phyloP scores from a whole-genome alignment of 1,139 yeast species.

The Eremothecium gossypii region DNA sequence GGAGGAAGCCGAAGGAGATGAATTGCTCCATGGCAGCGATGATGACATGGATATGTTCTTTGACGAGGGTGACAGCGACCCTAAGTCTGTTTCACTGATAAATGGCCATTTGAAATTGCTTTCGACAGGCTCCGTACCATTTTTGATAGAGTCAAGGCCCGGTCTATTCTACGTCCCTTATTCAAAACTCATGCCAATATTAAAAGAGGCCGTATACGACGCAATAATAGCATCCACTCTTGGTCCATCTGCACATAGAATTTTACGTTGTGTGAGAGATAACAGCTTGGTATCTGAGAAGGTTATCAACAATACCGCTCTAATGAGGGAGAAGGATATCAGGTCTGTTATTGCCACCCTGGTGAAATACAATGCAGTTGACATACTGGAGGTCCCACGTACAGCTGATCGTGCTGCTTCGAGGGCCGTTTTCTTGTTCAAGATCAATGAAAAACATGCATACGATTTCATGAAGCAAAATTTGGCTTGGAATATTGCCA shows the following conservation, averaged over 20 bases:
- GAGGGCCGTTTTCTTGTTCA: slow-evolving; percentile 74
- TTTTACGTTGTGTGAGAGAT: slow-evolving; percentile 58
- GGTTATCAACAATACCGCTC: slow-evolving; percentile 62
- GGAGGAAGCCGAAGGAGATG: slow-evolving; percentile 16
- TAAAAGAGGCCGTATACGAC: slow-evolving; percentile 54
- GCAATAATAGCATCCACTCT: slow-evolving; percentile 48
- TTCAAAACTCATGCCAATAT: slow-evolving; percentile 34
- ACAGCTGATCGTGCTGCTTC: slow-evolving; percentile 89
- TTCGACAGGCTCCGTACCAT: slow-evolving; percentile 37
- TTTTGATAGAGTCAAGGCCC: slow-evolving; percentile 37
- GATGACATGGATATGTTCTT: slow-evolving; percentile 22
- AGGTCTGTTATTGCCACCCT: slow-evolving; percentile 53
- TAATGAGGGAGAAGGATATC: slow-evolving; percentile 69
- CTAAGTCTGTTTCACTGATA: slow-evolving; percentile 28
- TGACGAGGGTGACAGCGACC: slow-evolving; percentile 22
- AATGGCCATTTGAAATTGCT: slow-evolving; percentile 45
- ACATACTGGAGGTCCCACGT: slow-evolving; percentile 86
- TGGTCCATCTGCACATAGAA: slow-evolving; percentile 50
- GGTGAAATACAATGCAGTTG: slow-evolving; percentile 50
- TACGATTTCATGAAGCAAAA: slow-evolving; percentile 43
- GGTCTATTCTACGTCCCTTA: slow-evolving; percentile 40
- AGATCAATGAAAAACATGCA: slow-evolving; percentile 51
- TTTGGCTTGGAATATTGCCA: slow-evolving; percentile 60
- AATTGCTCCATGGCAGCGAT: slow-evolving; percentile 20
- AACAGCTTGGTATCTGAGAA: slow-evolving; percentile 77